phyloP scores from a whole-genome alignment of 768 basidiomycete genomes.

The Leccinum ochraceum region DNA sequence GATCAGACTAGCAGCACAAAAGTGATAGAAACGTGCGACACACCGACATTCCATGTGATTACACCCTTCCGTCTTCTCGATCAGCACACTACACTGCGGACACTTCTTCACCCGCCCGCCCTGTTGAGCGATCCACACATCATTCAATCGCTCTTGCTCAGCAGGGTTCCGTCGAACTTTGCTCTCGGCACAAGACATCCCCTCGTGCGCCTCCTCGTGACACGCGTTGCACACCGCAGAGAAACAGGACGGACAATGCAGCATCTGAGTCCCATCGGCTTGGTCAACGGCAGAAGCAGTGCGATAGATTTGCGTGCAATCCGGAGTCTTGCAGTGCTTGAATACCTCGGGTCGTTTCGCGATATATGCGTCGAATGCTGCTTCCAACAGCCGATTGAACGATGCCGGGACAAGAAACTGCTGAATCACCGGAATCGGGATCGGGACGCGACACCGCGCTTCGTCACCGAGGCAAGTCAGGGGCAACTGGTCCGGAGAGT shows the following conservation, averaged over 20 bases:
- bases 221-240: slow-evolving; percentile 65
- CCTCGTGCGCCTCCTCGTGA: slow-evolving; percentile 61
- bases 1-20: too few relatives aligned
- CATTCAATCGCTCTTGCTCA: slow-evolving; percentile 54
- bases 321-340: slow-evolving; percentile 75
- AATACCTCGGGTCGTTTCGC: slow-evolving; percentile 59
- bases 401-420: slow-evolving; percentile 50
- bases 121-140: slow-evolving; percentile 57
- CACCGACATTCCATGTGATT: slow-evolving; percentile 73
- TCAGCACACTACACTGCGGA: slow-evolving; percentile 67
- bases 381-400: slow-evolving; percentile 55
- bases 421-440: slow-evolving; percentile 55
- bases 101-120: slow-evolving; percentile 64
- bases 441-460: slow-evolving; percentile 51
- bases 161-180: slow-evolving; percentile 35
- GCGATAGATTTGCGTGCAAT: slow-evolving; percentile 75
- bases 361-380: slow-evolving; percentile 59
- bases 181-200: slow-evolving; percentile 54
- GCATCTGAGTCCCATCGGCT: slow-evolving; percentile 34
- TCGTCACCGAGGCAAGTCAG: slow-evolving; percentile 67
- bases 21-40: not conserved
- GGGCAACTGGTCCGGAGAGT: slow-evolving; percentile 58
- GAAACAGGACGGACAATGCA: slow-evolving; percentile 73
- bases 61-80: slow-evolving; percentile 73
- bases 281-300: slow-evolving; percentile 34